A percentile compares a stretch with the other conserved stretches of the same genome.
phyloP scores from a whole-genome alignment of 768 basidiomycete species.

The Mycena filopes region DNA sequence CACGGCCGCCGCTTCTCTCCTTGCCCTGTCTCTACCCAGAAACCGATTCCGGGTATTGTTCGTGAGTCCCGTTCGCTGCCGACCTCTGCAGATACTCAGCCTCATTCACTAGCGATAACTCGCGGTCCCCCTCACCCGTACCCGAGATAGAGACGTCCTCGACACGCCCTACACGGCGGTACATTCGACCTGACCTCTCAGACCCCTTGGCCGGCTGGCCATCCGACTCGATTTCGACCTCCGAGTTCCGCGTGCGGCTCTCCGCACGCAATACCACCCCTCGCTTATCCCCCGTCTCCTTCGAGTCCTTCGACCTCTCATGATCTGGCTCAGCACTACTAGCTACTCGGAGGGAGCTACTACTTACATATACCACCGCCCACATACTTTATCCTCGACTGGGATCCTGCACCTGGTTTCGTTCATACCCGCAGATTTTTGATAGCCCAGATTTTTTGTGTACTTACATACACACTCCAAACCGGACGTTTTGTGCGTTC shows the following conservation, averaged over 20 bases:
- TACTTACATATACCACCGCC: too few relatives aligned
- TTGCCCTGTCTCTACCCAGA: not conserved
- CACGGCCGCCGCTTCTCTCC: slow-evolving; percentile 9
- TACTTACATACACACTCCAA: too few relatives aligned
- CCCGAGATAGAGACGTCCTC: not conserved
- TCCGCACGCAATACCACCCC: not conserved
- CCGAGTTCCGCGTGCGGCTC: slow-evolving; percentile 4
- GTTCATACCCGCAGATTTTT: too few relatives aligned
- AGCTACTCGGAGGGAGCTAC: too few relatives aligned
- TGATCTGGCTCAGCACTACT: too few relatives aligned
- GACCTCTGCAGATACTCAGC: not conserved
- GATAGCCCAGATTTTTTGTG: too few relatives aligned
- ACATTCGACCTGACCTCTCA: slow-evolving; percentile 15
- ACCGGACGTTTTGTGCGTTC: too few relatives aligned
- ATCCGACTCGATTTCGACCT: slow-evolving; percentile 1
- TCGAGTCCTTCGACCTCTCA: not conserved
- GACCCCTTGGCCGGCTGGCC: slow-evolving; percentile 6
- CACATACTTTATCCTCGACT: too few relatives aligned
- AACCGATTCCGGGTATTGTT: slow-evolving; percentile 13
- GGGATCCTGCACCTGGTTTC: too few relatives aligned
- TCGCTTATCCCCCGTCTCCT: not conserved
- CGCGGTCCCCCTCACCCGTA: slow-evolving; percentile 2
- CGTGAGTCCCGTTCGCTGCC: slow-evolving; percentile 1
- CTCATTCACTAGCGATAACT: not conserved
- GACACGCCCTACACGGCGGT: slow-evolving; percentile 16